A percentile compares a stretch with the other conserved stretches of the same genome.
These are phyloP conservation scores for Syzygium aqueum DNA, from an alignment of 345 rosid genomes.

Conservation along the genomic window DNA sequence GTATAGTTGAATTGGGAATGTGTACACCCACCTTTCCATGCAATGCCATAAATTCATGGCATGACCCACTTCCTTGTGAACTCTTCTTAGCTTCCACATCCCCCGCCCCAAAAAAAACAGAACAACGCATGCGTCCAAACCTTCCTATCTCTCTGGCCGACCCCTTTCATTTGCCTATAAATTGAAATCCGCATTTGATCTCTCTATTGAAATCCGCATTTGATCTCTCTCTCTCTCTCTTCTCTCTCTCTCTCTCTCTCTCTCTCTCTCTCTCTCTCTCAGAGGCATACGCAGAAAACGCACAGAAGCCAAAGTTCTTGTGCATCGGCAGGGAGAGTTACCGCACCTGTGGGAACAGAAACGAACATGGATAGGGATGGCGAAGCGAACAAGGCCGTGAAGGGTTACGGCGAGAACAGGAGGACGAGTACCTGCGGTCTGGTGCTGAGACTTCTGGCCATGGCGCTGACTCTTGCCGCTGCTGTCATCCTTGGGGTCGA, in stretches of 20 bases:
- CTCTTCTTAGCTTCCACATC: background rate
- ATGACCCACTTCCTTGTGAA: background rate
- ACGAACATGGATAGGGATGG: background rate
- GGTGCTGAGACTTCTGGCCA: constrained; percentile 35
- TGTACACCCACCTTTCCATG: background rate
- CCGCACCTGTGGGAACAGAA: background rate
- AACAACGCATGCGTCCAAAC: background rate
- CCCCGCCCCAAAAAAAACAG: too few relatives aligned
- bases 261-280: background rate
- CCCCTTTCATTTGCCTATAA: background rate
- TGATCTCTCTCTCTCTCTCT: background rate
- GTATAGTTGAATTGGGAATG: background rate
- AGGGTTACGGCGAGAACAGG: background rate
- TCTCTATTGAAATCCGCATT: background rate
- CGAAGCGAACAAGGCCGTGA: background rate
- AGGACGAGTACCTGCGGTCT: constrained; percentile 4
- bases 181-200: background rate
- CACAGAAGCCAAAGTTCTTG: background rate
- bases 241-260: background rate
- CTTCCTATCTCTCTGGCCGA: background rate
- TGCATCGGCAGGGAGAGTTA: background rate
- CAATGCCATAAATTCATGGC: background rate
- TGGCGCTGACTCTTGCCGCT: constrained; percentile 39
- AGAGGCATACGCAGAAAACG: background rate
- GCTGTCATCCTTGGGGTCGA: constrained; percentile 36